Percentiles rank a stretch among this genome's conserved stretches.
phyloP scores from a whole-genome alignment of 768 basidiomycete species.

The Dioszegia crocea region DNA sequence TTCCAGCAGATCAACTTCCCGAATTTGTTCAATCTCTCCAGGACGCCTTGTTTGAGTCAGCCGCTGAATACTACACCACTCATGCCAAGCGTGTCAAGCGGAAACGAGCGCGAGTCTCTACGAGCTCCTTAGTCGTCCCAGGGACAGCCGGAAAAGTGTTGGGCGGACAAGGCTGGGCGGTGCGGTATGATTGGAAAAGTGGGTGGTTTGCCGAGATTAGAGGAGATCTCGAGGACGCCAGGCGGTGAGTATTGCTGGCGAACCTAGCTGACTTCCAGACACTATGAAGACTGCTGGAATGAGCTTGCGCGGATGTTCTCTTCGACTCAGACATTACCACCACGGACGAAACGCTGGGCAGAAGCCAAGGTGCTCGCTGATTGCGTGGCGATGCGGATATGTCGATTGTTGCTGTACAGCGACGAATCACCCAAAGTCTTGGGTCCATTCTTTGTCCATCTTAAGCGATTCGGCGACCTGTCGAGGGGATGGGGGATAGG shows the following conservation, averaged over 20 bases:
- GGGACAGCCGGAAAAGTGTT: constrained; percentile 47
- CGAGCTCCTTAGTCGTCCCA: constrained; percentile 43
- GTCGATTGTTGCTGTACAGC: constrained; percentile 86
- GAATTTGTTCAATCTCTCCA: constrained; percentile 78
- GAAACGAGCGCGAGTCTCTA: constrained; percentile 67
- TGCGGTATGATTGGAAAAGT: constrained; percentile 96
- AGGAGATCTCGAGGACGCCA: constrained; percentile 82
- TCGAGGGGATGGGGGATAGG: constrained; percentile 89
- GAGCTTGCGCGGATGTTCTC: constrained; percentile 82
- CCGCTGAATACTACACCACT: constrained; percentile 84
- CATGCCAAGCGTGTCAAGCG: constrained; percentile 88
- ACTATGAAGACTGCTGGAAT: constrained; percentile 90
- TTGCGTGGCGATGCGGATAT: constrained; percentile 84
- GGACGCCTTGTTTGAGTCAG: constrained; percentile 79
- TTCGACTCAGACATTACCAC: constrained; percentile 76
- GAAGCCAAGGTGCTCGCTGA: constrained; percentile 97
- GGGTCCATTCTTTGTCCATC: constrained; percentile 76
- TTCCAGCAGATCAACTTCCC: constrained; percentile 72
- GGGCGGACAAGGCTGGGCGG: constrained; percentile 85
- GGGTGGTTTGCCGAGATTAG: constrained; percentile 93
- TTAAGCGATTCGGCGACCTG: constrained; percentile 78
- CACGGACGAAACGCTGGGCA: constrained; percentile 94
- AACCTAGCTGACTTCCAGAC: constrained; percentile 54
- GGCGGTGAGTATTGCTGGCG: constrained; percentile 62
- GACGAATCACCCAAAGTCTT: constrained; percentile 76